Conservation (phyloP, 768 basidiomycete genomes). For the Suillus plorans region DNA sequence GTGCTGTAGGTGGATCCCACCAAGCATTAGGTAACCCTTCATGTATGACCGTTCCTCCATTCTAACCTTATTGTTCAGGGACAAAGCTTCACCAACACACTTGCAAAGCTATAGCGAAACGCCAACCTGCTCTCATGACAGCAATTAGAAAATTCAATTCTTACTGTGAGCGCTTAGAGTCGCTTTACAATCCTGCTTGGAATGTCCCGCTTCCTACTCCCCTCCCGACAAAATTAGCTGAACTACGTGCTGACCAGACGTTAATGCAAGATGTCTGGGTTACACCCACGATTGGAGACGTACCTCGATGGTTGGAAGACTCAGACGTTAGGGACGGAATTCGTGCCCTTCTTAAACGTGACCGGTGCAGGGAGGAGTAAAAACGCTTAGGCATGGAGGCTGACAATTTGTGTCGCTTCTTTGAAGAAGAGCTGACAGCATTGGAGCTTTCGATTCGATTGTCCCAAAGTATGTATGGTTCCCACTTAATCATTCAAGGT, state of each 20-base stretch:
- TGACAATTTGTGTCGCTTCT: too few species aligned
- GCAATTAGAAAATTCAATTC: constrained; percentile 30
- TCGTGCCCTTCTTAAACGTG: neutral
- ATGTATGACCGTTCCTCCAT: neutral
- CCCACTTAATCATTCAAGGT: too few species aligned
- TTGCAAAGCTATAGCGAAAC: too few species aligned
- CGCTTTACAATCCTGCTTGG: constrained; percentile 8
- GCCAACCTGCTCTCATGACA: constrained; percentile 24
- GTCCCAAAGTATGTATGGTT: too few species aligned
- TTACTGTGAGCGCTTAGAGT: constrained; percentile 22
- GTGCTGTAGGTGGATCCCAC: constrained; percentile 19
- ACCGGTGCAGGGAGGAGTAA: constrained; percentile 11
- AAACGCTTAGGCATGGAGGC: neutral
- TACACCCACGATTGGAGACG: too few species aligned
- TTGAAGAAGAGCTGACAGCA: too few species aligned
- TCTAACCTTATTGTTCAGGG: constrained; percentile 7
- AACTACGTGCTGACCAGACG: too few species aligned
- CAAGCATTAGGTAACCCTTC: constrained; percentile 25
- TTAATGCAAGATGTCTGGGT: too few species aligned
- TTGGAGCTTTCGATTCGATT: too few species aligned
- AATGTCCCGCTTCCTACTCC: too few species aligned
- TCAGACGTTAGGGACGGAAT: constrained; percentile 10
- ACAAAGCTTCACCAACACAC: constrained; percentile 33
- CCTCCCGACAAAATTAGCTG: too few species aligned
- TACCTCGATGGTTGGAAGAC: neutral